Conservation (phyloP, 2,329 filamentous ascomycete species). For the Fusarium sp. region DNA sequence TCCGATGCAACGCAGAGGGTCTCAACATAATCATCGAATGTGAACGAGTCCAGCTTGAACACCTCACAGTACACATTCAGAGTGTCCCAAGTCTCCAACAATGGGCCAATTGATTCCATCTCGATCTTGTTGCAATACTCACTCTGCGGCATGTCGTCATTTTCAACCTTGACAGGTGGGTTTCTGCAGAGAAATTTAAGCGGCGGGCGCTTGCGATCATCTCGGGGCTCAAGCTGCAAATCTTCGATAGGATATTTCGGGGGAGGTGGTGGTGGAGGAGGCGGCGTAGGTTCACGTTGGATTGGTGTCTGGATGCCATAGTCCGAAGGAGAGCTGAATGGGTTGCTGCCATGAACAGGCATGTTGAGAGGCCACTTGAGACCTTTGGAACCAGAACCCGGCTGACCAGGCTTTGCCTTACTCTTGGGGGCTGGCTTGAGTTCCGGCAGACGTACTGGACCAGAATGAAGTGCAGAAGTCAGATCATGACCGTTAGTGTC, state of each 20-base stretch:
- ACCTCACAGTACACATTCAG: conserved; percentile 98
- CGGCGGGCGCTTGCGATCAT: conserved; percentile 73
- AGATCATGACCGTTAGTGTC: conserved; percentile 54
- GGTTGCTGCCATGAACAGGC: conserved; percentile 52
- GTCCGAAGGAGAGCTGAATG: conserved; percentile 57
- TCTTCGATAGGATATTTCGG: conserved; percentile 98
- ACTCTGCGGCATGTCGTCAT: conserved; percentile 36
- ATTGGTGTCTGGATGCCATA: conserved; percentile 49
- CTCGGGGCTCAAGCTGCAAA: conserved; percentile 78
- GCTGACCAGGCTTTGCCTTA: conserved; percentile 63
- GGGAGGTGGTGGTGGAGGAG: conserved; percentile 74
- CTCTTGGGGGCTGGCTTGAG: conserved; percentile 78
- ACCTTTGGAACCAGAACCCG: conserved; percentile 53
- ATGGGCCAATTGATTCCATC: conserved; percentile 84
- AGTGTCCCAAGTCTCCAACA: conserved; percentile 95
- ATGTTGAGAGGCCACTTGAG: conserved; percentile 50
- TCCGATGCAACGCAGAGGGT: conserved; percentile 81
- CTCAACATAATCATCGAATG: conserved; percentile 94
- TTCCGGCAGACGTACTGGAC: conserved; percentile 71
- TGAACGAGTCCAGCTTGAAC: conserved; percentile 94
- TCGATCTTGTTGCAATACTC: conserved; percentile 62
- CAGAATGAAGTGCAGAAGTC: conserved; percentile 48
- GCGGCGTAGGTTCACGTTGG: conserved; percentile 55
- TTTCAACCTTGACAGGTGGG: conserved; percentile 60
- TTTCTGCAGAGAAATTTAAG: conserved; percentile 81